A percentile compares a stretch with the other conserved stretches of the same genome.
These are phyloP conservation scores for Phytophthora ohioensis DNA, from an alignment of 352 stramenopile species.

Conservation along the genomic window DNA sequence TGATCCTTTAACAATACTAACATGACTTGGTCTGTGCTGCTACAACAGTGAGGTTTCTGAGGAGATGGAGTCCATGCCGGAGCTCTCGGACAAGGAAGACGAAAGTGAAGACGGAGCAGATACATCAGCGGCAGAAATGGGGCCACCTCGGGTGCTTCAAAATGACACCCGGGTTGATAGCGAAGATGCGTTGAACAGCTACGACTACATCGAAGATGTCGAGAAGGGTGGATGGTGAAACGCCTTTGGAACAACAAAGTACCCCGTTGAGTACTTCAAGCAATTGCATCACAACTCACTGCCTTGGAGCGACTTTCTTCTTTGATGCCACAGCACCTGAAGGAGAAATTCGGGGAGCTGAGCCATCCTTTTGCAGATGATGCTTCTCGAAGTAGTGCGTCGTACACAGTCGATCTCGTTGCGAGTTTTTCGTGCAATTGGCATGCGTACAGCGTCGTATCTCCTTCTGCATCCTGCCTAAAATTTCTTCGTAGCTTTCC, in stretches of 20 bases:
- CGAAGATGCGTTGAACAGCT: constrained; percentile 81
- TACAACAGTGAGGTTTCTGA: constrained; percentile 65
- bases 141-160: constrained; percentile 31
- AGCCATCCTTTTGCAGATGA: constrained; percentile 48
- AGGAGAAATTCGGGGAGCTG: not conserved
- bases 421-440: constrained; percentile 88
- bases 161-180: constrained; percentile 62
- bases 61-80: constrained; percentile 62
- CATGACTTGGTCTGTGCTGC: not conserved
- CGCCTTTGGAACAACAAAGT: not conserved
- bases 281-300: not conserved
- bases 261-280: too few relatives aligned
- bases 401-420: constrained; percentile 85
- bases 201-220: constrained; percentile 87
- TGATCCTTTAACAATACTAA: not conserved
- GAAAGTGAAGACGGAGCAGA: constrained; percentile 28
- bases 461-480: constrained; percentile 77
- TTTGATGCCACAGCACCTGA: too few relatives aligned
- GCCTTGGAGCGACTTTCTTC: not conserved
- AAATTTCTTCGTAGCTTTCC: constrained; percentile 78
- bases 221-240: constrained; percentile 55
- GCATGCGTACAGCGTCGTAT: constrained; percentile 80
- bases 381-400: constrained; percentile 85
- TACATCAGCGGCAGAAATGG: constrained; percentile 3
- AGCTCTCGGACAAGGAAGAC: constrained; percentile 62